Evolutionary conservation across 1,139 yeast genomes (phyloP), one percentile per base, ranked within the genome.

Genomic region (Scheffersomyces stambukii): DNA sequence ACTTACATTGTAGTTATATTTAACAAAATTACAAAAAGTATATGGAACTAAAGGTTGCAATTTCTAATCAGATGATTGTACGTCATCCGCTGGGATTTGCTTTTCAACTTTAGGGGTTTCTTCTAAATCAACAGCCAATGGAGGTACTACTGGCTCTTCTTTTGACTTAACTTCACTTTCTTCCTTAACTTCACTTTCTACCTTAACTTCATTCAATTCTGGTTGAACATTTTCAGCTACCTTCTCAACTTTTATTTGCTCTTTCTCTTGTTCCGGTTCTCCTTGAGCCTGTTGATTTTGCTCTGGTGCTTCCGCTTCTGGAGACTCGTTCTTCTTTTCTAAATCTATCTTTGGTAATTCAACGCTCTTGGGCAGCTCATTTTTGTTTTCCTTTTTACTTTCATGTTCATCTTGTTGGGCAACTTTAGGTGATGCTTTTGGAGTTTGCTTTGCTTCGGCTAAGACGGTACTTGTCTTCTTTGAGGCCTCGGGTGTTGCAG

Each of bases 101-200:
- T 28, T 32, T 24, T 35, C 40, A 7, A 27, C 34, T n/a, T 29
- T 24, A 12, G 41, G 42, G 16, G 42, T 36, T 20, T 26, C 32
- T 15, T 30, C 36, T 12, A 30, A 33, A 21, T 22, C 60, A 23
- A 38, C 53, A 16, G 52, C 47, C 16, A 46, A 41, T 13, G 55
- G 60, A 21, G 60, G 61, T 24, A 42, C 50, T 20, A 42, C 33
- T 27, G 44, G 45, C 33, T 46, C 45, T 23, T 29, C 28, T n/a
- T 27, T n/a, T n/a, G n/a, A n/a, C n/a, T n/a, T n/a, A n/a, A n/a
- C n/a, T n/a, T n/a, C n/a, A n/a, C n/a, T n/a, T n/a, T n/a, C n/a
- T n/a, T n/a, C n/a, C n/a, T n/a, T n/a, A n/a, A n/a, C n/a, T n/a
- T n/a, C n/a, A n/a, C n/a, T n/a, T n/a, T n/a, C n/a, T n/a, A n/a